phyloP scores from a whole-genome alignment of 1,139 yeast species.

The Diutina pseudorugosa region DNA sequence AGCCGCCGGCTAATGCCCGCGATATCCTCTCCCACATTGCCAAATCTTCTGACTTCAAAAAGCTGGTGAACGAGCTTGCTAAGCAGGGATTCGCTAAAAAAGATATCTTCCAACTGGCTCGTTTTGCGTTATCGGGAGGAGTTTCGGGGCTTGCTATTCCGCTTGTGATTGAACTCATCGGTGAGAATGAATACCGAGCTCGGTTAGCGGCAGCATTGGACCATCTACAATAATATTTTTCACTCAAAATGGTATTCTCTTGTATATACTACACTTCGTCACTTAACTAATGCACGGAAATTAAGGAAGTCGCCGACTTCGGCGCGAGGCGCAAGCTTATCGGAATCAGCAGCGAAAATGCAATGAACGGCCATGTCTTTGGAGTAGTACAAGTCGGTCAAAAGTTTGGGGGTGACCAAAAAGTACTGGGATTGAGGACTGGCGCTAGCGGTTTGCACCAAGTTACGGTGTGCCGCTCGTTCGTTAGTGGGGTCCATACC shows the following conservation, averaged over 20 bases:
- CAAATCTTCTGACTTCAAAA: neutral
- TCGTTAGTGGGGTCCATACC: conserved; percentile 97
- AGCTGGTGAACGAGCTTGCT: conserved; percentile 5
- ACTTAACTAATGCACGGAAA: conserved; percentile 5
- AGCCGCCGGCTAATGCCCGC: conserved; percentile 7
- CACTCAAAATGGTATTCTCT: neutral
- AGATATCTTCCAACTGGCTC: conserved; percentile 44
- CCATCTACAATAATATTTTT: neutral
- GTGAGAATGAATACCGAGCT: conserved; percentile 26
- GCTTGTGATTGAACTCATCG: conserved; percentile 42
- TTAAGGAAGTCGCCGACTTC: conserved; percentile 18
- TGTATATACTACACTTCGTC: neutral
- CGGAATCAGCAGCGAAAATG: conserved; percentile 38
- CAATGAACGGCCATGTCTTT: conserved; percentile 80
- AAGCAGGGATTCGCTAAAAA: conserved; percentile 22
- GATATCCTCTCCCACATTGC: conserved; percentile 7
- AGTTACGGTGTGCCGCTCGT: conserved; percentile 71
- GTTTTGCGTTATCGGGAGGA: conserved; percentile 68
- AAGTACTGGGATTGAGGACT: conserved; percentile 64
- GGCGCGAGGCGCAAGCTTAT: neutral
- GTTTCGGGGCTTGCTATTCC: conserved; percentile 63
- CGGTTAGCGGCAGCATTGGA: conserved; percentile 17
- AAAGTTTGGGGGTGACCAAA: conserved; percentile 82
- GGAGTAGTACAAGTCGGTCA: conserved; percentile 70
- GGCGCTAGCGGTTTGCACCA: conserved; percentile 77